Percentiles rank a stretch among this genome's conserved stretches.
These are phyloP conservation scores for Fraxinus americana DNA, from an alignment of 257 asterid genomes.

Conservation along the genomic window DNA sequence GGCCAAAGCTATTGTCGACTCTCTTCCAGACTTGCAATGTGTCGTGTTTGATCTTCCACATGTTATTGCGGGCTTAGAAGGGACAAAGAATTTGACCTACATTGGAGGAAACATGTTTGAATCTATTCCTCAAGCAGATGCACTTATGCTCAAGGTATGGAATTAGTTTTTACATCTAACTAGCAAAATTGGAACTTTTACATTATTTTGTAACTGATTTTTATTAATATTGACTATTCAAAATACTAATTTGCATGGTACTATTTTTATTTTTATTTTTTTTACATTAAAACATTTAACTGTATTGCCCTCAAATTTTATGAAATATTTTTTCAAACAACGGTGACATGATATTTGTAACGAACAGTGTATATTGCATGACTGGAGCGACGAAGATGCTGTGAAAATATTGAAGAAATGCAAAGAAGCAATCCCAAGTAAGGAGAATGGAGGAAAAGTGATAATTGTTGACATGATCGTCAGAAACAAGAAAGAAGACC, in stretches of 20 bases:
- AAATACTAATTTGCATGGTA: too few species aligned
- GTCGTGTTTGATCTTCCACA: slow-evolving; percentile 31
- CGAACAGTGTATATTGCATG: slow-evolving; percentile 37
- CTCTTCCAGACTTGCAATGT: slow-evolving; percentile 9
- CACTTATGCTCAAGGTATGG: slow-evolving; percentile 26
- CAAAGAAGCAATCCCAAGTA: slow-evolving; percentile 32
- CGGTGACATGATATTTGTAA: too few species aligned
- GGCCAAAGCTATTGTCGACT: slow-evolving; percentile 15
- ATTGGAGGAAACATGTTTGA: slow-evolving; percentile 30
- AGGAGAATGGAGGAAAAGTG: slow-evolving; percentile 30
- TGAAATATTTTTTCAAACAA: too few species aligned
- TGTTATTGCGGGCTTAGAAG: slow-evolving; percentile 31
- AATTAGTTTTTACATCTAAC: too few species aligned
- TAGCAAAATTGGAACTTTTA: background rate
- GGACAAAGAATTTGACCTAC: slow-evolving; percentile 18
- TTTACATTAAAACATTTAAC: too few species aligned
- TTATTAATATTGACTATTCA: too few species aligned
- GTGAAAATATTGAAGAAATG: slow-evolving; percentile 39
- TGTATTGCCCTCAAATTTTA: too few species aligned
- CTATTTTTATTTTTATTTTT: too few species aligned
- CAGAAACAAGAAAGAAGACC: slow-evolving; percentile 11
- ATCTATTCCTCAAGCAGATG: slow-evolving; percentile 27
- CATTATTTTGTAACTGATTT: too few species aligned
- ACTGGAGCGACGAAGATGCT: slow-evolving; percentile 35
- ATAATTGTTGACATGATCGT: slow-evolving; percentile 38